These are phyloP conservation scores for Cryphonectria nitschkei DNA, from an alignment of 2,329 filamentous ascomycete species.

Conservation along the genomic window DNA sequence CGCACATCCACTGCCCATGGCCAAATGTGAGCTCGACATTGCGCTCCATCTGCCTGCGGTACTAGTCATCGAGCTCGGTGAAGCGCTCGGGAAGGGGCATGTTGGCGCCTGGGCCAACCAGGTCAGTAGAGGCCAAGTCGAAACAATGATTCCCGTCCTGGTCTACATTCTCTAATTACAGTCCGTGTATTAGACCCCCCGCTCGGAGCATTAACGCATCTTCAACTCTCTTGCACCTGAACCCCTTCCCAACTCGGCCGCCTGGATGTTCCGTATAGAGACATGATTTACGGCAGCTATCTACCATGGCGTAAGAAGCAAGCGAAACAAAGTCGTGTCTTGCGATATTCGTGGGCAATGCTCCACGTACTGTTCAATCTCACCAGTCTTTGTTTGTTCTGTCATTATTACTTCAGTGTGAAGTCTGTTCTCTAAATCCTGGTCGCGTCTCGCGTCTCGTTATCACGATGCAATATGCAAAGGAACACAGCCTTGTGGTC, in stretches of 20 bases:
- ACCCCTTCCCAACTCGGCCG: not conserved
- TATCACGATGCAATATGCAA: not conserved
- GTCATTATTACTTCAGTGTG: not conserved
- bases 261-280: not conserved
- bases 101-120: conserved; percentile 56
- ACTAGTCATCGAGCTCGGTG: conserved; percentile 47
- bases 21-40: conserved; percentile 46
- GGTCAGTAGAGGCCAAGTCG: conserved; percentile 16
- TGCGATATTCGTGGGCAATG: no score
- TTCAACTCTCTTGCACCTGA: not conserved
- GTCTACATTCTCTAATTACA: no score
- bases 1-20: conserved; percentile 43
- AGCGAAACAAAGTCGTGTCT: not conserved
- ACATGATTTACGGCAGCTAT: not conserved
- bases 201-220: no score
- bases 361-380: not conserved
- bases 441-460: not conserved
- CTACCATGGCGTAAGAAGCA: not conserved
- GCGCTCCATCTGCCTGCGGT: conserved; percentile 38
- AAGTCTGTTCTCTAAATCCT: not conserved
- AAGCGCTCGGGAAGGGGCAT: conserved; percentile 65
- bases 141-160: not conserved
- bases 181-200: no score
- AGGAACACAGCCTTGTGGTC: not conserved
- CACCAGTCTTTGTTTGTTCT: not conserved